phyloP scores from a whole-genome alignment of 2,329 filamentous ascomycete genomes.

The Aspergillus sp. region DNA sequence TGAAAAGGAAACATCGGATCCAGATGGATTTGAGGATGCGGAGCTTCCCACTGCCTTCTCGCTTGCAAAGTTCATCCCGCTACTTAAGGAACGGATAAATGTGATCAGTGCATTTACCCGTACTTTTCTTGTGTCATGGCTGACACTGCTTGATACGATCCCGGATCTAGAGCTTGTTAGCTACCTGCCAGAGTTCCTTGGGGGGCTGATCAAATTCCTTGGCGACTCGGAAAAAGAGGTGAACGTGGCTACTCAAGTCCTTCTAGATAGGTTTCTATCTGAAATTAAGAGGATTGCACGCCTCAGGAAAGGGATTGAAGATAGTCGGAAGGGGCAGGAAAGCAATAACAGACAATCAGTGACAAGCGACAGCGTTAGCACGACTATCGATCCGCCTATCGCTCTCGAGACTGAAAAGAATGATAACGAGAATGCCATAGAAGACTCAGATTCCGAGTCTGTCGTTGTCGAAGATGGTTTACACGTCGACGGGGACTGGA shows the following conservation, averaged over 20 bases:
- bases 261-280: slow-evolving; percentile 81
- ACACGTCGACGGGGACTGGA: slow-evolving; percentile 84
- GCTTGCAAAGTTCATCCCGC: slow-evolving; percentile 80
- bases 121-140: slow-evolving; percentile 94
- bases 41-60: slow-evolving; percentile 86
- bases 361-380: slow-evolving; percentile 63
- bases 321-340: slow-evolving; percentile 68
- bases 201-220: slow-evolving; percentile 83
- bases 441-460: slow-evolving; percentile 40
- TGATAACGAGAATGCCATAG: slow-evolving; percentile 59
- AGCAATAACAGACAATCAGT: slow-evolving; percentile 67
- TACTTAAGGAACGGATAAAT: slow-evolving; percentile 89
- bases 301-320: slow-evolving; percentile 85
- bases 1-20: slow-evolving; percentile 42
- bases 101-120: slow-evolving; percentile 92
- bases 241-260: slow-evolving; percentile 84
- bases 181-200: slow-evolving; percentile 86
- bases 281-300: slow-evolving; percentile 94
- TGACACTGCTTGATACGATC: slow-evolving; percentile 90
- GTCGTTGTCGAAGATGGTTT: slow-evolving; percentile 47
- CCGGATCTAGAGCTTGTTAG: slow-evolving; percentile 92
- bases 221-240: slow-evolving; percentile 90
- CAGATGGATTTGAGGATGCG: slow-evolving; percentile 30
- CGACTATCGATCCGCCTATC: slow-evolving; percentile 45
- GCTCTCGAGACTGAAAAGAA: slow-evolving; percentile 36